Evolutionary conservation across 1,139 yeast species (phyloP), one percentile per base, ranked within the genome.

Genomic region (Candida neerlandica): DNA sequence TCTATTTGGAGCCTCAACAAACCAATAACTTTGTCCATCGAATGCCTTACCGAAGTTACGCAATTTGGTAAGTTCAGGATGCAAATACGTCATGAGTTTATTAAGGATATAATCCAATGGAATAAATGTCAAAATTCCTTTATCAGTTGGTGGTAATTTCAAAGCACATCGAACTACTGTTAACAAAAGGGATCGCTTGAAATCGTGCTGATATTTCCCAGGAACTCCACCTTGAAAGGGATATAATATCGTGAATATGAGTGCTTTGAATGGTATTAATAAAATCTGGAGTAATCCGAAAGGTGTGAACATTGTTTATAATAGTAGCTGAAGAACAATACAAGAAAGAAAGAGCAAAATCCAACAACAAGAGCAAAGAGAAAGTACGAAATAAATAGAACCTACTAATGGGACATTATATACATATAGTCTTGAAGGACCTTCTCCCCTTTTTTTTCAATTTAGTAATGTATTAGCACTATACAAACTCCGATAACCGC

Each of bases 1-100:
- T 27, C 69, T 57, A 38, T 62, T 55, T 2, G 63, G 62, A 44
- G 64, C 65, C 51, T 70, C 70, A 5, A 63, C 70, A 11, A 75
- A 45, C 80, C 80, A 76, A 41, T 62, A 58, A 5, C 75, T 69
- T 47, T 65, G 61, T 14, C 60, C 53, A 47, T 70, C 75, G 51
- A 59, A 74, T 26, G 53, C 54, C 40, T 65, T 62, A 9, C 80
- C 80, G 48, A 64, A 75, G 10, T 65, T 64, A 6, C 71, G 69
- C 23, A 66, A 53, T 19, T 53, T 47, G 12, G 51, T 47, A 16
- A 54, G 44, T 15, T 26, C 15, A 10, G 51, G 52, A 43, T 54
- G 41, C n/a, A 45, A 15, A 4, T 18, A 9, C 30, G 48, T 48
- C 26, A 50, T 35, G 9, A 52, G 14, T 29, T 32, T 48, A 19